phyloP scores from a whole-genome alignment of 805 yeast genomes.

The Clavispora santaluciae region DNA sequence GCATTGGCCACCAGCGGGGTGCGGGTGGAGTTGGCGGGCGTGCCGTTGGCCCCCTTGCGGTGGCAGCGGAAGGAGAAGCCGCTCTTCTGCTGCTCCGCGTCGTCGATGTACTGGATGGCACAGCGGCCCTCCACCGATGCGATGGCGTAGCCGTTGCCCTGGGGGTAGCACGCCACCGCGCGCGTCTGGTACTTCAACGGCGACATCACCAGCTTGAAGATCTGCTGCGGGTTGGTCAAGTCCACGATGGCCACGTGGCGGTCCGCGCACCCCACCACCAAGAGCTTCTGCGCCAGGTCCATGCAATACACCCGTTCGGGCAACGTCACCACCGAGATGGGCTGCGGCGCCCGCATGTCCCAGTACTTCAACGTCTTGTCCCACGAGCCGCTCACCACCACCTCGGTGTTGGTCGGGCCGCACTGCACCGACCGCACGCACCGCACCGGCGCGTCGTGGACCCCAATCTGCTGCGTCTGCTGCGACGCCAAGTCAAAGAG shows the following conservation, averaged over 20 bases:
- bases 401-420: conserved; percentile 78
- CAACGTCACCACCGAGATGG: conserved; percentile 72
- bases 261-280: conserved; percentile 94
- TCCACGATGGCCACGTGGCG: conserved; percentile 75
- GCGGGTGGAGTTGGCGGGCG: conserved; percentile 24
- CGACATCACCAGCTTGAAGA: conserved; percentile 67
- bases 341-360: conserved; percentile 85
- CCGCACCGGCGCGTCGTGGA: conserved; percentile 77
- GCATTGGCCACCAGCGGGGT: conserved; percentile 13
- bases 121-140: conserved; percentile 96
- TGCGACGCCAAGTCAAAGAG: conserved; percentile 78
- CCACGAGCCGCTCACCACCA: conserved; percentile 92
- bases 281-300: conserved; percentile 75
- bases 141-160: conserved; percentile 87
- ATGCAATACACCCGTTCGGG: conserved; percentile 90
- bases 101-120: conserved; percentile 89
- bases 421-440: conserved; percentile 73
- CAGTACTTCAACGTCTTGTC: conserved; percentile 92
- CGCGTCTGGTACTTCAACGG: conserved; percentile 91
- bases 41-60: conserved; percentile 54
- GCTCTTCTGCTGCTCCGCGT: conserved; percentile 59
- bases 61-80: conserved; percentile 96
- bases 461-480: conserved; percentile 79
- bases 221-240: conserved; percentile 74
- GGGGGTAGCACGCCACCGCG: conserved; percentile 76